Evolutionary conservation across 148 eudicot genomes (phyloP).

Genomic region (Oxyria digyna): DNA sequence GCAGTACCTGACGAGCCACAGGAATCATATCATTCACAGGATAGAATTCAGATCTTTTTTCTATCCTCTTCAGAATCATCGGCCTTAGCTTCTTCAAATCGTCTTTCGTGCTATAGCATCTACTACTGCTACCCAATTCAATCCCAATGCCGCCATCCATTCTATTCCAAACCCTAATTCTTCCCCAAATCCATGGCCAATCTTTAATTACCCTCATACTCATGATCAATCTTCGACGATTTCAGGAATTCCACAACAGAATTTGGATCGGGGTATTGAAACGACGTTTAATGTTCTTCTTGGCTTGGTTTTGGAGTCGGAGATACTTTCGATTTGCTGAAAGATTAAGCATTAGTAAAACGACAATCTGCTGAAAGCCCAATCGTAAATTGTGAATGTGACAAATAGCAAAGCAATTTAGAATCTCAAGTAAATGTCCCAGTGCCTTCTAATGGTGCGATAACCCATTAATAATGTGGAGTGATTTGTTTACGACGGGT

Average conservation of each 20-base stretch:
- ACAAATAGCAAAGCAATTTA: no score
- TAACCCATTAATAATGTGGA: no score
- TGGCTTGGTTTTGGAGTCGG: no score
- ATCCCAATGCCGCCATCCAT: background rate
- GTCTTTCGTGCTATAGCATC: constrained; percentile 13
- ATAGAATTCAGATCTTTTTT: constrained; percentile 39
- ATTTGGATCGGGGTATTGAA: no score
- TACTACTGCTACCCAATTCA: background rate
- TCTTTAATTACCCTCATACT: background rate
- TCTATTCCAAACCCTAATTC: background rate
- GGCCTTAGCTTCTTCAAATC: constrained; percentile 63
- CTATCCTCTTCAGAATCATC: constrained; percentile 68
- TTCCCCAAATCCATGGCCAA: background rate
- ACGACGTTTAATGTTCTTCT: no score
- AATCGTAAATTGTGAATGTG: no score
- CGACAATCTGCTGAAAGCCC: no score
- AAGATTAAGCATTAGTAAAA: no score
- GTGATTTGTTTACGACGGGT: no score
- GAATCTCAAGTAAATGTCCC: no score
- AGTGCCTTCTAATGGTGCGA: no score
- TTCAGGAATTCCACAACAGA: background rate
- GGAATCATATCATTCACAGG: constrained; percentile 62
- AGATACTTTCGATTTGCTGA: no score
- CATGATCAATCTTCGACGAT: background rate
- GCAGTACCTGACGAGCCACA: constrained; percentile 57